Evolutionary conservation across 768 basidiomycete genomes (phyloP).

Genomic region (Calocybe gangraenosa): DNA sequence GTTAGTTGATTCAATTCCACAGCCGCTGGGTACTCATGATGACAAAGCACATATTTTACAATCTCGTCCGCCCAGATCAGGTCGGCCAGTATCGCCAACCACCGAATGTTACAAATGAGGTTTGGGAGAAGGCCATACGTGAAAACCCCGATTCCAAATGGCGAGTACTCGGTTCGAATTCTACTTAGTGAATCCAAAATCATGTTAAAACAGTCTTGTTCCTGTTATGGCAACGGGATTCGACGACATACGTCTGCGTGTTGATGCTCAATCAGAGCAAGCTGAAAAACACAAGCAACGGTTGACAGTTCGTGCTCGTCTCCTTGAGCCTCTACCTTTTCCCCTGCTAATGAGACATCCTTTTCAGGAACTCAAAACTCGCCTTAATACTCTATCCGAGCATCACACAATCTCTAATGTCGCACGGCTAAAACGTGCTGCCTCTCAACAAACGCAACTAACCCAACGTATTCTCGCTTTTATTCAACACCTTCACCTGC

Average conservation of each 20-base stretch:
- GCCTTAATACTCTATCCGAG: conserved; percentile 56
- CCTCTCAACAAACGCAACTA: conserved; percentile 63
- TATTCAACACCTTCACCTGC: conserved; percentile 72
- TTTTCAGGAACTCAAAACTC: conserved; percentile 57
- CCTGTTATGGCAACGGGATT: conserved; percentile 80
- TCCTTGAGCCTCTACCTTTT: not conserved
- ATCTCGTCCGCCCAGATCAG: conserved; percentile 68
- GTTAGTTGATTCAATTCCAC: conserved; percentile 31
- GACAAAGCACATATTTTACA: conserved; percentile 76
- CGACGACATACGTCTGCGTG: conserved; percentile 73
- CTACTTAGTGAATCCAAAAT: not conserved
- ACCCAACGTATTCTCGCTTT: conserved; percentile 65
- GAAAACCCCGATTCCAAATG: conserved; percentile 83
- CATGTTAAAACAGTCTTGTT: conserved; percentile 50
- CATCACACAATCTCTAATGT: conserved; percentile 64
- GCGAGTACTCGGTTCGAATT: conserved; percentile 32
- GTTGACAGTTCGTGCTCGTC: conserved; percentile 47
- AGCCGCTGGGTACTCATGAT: not conserved
- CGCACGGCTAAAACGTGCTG: conserved; percentile 60
- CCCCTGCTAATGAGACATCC: conserved; percentile 6
- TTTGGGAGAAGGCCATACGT: conserved; percentile 75
- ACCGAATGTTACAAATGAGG: conserved; percentile 63
- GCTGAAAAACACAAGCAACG: conserved; percentile 64
- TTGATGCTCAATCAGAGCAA: conserved; percentile 69
- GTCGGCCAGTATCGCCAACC: conserved; percentile 69